Evolutionary conservation across 2,329 filamentous ascomycete genomes (phyloP), one percentile per base, ranked within the genome.

Genomic region (Penicillium decumbens): DNA sequence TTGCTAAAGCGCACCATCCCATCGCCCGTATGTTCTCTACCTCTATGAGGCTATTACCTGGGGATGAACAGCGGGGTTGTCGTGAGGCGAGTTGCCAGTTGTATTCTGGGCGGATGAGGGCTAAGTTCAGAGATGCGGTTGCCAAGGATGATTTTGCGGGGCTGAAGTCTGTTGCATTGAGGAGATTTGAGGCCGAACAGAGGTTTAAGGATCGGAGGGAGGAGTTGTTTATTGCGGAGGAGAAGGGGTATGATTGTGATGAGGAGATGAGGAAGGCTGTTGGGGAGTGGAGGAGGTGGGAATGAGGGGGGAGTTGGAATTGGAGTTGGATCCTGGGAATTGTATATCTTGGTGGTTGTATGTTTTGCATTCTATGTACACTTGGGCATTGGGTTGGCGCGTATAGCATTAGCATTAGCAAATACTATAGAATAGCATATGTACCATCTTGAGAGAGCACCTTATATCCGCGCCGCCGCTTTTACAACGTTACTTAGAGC

Each of bases 51-150:
- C 75, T 77, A 10, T 69, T 86, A 4, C 75, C 79, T 75, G 58
- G 80, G 74, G 25, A 79, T 76, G 58, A 63, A 54, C 49, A 59
- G 43, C 48, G 56, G 54, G 57, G 59, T 20, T 65, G 55, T 49
- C 63, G 68, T 50, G 65, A 69, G 68, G 56, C 74, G 55, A 80
- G 75, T 20, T 96, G 91, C 64, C 88, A 92, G 67, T 77, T 96
- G 2, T 95, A 93, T 66, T 91, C 87, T 38, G 71, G 79, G 3
- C 80, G 86, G 13, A 95, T 95, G 89, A 79, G 89, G 35, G 77
- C 79, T 0, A 77, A 88, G 1, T 95, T 95, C 64, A 70, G 74
- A 25, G 77, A 81, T 27, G 84, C 87, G 0, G 83, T 88, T 39
- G 74, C 79, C 48, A 77, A 78, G 30, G 80, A 85, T 45, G 87